These are phyloP conservation scores for Kurtzmaniella quercitrusa DNA, from an alignment of 1,139 yeast species.

Conservation along the genomic window DNA sequence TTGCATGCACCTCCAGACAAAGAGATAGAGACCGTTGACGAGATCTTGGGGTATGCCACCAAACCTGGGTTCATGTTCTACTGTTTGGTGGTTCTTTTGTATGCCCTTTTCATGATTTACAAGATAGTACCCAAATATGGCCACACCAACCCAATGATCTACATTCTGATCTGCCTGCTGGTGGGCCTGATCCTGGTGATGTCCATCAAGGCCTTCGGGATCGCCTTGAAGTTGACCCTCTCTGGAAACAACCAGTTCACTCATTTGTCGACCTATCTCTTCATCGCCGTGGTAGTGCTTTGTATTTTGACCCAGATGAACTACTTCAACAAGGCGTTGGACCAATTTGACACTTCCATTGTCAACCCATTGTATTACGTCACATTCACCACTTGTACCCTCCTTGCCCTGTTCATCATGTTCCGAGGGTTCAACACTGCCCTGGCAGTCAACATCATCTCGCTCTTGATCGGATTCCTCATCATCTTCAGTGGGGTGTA, in stretches of 20 bases:
- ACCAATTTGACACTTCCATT: constrained; percentile 88
- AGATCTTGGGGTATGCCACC: constrained; percentile 74
- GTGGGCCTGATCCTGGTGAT: constrained; percentile 91
- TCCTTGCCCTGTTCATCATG: constrained; percentile 79
- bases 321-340: constrained; percentile 88
- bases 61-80: constrained; percentile 77
- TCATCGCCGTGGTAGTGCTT: constrained; percentile 70
- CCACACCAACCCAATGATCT: constrained; percentile 79
- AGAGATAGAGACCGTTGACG: constrained; percentile 85
- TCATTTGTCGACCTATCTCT: constrained; percentile 78
- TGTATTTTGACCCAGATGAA: constrained; percentile 92
- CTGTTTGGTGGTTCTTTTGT: constrained; percentile 55
- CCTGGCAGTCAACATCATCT: constrained; percentile 73
- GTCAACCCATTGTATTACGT: constrained; percentile 91
- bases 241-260: constrained; percentile 89
- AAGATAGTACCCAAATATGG: constrained; percentile 82
- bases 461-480: constrained; percentile 82
- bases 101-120: constrained; percentile 76
- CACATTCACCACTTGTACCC: constrained; percentile 85
- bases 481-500: constrained; percentile 88
- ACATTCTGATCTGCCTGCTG: constrained; percentile 82
- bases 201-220: constrained; percentile 91
- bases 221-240: constrained; percentile 80
- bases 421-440: constrained; percentile 87
- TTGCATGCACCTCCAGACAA: constrained; percentile 93